Percentiles rank a stretch among this genome's conserved stretches.
These are phyloP conservation scores for Trichoderma guizhouense DNA, from an alignment of 2,329 filamentous ascomycete species.

Conservation along the genomic window DNA sequence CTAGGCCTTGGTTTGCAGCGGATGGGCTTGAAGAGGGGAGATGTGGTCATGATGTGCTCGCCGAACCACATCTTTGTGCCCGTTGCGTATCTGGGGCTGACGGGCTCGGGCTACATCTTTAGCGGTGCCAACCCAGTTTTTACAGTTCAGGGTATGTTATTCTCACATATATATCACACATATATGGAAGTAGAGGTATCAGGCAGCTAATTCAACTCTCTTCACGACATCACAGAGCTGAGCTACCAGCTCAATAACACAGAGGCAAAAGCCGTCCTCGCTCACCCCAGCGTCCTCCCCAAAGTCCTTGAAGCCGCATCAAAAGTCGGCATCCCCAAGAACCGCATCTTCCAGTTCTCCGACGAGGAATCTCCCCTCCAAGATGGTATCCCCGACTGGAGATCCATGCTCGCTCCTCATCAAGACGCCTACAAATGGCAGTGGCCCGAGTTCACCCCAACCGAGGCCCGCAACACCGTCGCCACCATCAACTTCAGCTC, in stretches of 20 bases:
- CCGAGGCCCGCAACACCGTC: slow-evolving; percentile 34
- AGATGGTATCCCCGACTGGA: slow-evolving; percentile 42
- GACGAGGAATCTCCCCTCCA: slow-evolving; percentile 33
- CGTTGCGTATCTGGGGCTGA: slow-evolving; percentile 51
- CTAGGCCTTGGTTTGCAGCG: slow-evolving; percentile 47
- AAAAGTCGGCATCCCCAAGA: slow-evolving; percentile 38
- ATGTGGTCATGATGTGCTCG: slow-evolving; percentile 53
- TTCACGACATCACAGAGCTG: slow-evolving; percentile 37
- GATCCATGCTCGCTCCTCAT: slow-evolving; percentile 34
- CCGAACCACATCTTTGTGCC: slow-evolving; percentile 56
- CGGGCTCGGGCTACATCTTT: slow-evolving; percentile 51
- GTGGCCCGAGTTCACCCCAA: slow-evolving; percentile 38
- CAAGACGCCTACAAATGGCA: slow-evolving; percentile 35
- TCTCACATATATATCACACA: not conserved
- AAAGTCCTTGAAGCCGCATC: slow-evolving; percentile 42
- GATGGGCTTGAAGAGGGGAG: slow-evolving; percentile 44
- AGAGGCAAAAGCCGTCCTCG: slow-evolving; percentile 46
- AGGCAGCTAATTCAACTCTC: not conserved
- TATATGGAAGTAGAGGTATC: not conserved
- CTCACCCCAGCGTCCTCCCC: slow-evolving; percentile 45
- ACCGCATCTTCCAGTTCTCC: slow-evolving; percentile 47
- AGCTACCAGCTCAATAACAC: slow-evolving; percentile 51
- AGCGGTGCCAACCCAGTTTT: slow-evolving; percentile 53
- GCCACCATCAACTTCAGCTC: slow-evolving; percentile 50
- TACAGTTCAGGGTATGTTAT: slow-evolving; percentile 42